phyloP scores from a whole-genome alignment of 192 early-diverging fungal genomes.

The Coemansia sp. region DNA sequence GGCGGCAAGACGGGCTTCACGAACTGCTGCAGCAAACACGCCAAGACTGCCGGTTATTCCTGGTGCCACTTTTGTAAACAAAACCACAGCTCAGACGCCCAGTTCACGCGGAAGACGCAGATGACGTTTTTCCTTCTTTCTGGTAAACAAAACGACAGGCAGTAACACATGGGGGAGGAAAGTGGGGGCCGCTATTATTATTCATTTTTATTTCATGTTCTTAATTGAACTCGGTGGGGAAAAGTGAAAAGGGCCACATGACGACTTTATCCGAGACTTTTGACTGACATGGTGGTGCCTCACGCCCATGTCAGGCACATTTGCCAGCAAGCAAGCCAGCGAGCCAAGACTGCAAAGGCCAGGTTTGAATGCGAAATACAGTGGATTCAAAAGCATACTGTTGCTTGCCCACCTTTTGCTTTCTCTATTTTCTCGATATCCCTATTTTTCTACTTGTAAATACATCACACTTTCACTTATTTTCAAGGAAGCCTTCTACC shows the following conservation, averaged over 20 bases:
- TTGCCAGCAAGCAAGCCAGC: no score
- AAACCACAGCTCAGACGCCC: background rate
- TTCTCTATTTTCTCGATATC: background rate
- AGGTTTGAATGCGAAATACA: background rate
- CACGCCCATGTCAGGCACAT: no score
- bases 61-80: constrained; percentile 31
- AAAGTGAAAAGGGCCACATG: background rate
- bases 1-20: constrained; percentile 7
- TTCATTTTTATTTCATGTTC: background rate
- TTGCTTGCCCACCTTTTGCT: background rate
- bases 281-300: background rate
- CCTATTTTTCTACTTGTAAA: background rate
- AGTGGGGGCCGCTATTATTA: no score
- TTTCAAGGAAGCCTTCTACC: no score
- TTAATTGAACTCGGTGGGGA: no score
- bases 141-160: background rate
- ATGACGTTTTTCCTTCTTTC: background rate
- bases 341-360: constrained; percentile 1
- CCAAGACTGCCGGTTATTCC: constrained; percentile 12
- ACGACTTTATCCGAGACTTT: background rate
- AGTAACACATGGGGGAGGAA: no score
- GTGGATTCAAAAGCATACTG: background rate
- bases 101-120: background rate
- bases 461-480: background rate
- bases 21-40: constrained; percentile 2